Evolutionary conservation across 164 flowering plant genomes (phyloP), one percentile per base, ranked within the genome.

Genomic region (Piper betle): DNA sequence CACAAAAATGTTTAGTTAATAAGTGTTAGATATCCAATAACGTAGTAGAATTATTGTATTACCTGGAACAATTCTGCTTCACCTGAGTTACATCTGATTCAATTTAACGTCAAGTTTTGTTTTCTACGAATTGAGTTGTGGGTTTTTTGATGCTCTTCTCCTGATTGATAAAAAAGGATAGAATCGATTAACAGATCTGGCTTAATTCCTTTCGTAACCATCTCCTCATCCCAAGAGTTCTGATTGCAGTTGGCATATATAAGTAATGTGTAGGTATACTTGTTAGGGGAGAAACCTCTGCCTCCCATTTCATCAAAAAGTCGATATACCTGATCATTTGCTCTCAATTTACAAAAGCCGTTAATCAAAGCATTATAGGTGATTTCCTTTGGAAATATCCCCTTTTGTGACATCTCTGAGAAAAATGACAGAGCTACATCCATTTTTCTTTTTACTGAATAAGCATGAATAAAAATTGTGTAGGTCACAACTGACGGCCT

Each of bases 361-460:
- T 85, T 76, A 57, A 85, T 79, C 50, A 85, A 37, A 40, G 80
- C 78, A 81, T 84, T 85, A 67, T 79, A 87, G 39, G 96, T 85
- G 54, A 84, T 78, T 59, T 78, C 89, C 70, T 85, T 82, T 46
- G 91, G 89, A 2, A 64, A 56, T 38, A 85, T 68, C 55, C 80
- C 78, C 67, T 74, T 79, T 71, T 73, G 69, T 58, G 66, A 74
- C 91, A 87, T 87, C 59, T 78, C 82, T 6, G 68, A 67, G 72
- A 81, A 85, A 69, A 78, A 80, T 64, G 40, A 68, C 61, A 63
- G 74, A 5, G 91, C 86, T 19, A 59, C 37, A 46, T 75, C 78
- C 16, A 82, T 55, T 72, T 61, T 75, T 41, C 83, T 81, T 61
- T 58, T 58, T 37, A 63, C 59, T 16, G 84, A 84, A 73, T 75